Evolutionary conservation across 148 eudicot species (phyloP).

Genomic region (Fagopyrum esculentum): DNA sequence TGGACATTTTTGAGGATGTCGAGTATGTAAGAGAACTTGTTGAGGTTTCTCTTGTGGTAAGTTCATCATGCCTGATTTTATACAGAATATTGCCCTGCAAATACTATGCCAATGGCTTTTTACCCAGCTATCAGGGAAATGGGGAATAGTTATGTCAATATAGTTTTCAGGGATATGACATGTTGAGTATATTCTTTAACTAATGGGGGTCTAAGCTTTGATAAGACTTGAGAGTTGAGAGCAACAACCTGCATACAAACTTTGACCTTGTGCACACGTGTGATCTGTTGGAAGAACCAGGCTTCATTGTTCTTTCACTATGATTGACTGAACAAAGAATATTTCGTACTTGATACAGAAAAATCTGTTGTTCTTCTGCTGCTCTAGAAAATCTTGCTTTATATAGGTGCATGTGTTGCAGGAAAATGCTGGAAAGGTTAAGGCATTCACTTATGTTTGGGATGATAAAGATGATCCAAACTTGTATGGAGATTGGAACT

Average conservation of each 20-base stretch:
- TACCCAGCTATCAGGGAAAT: neutral
- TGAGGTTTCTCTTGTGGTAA: slow-evolving; percentile 39
- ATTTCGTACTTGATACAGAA: neutral
- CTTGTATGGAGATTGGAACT: slow-evolving; percentile 80
- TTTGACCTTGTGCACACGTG: neutral
- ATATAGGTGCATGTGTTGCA: slow-evolving; percentile 22
- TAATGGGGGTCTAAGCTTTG: neutral
- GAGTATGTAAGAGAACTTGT: slow-evolving; percentile 52
- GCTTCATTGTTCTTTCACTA: neutral
- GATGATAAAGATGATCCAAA: slow-evolving; percentile 49
- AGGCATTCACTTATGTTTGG: slow-evolving; percentile 73
- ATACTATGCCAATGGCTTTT: neutral
- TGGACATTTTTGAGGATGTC: slow-evolving; percentile 57
- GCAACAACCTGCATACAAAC: neutral
- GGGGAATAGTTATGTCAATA: neutral
- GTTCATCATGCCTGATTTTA: neutral
- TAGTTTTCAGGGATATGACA: neutral
- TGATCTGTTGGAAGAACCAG: neutral
- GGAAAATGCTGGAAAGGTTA: slow-evolving; percentile 49
- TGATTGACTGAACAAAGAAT: neutral
- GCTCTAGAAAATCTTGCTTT: neutral
- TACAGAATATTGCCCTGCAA: neutral
- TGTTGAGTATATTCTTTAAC: neutral
- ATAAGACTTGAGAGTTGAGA: neutral
- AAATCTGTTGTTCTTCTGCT: neutral